A percentile compares a stretch with the other conserved stretches of the same genome.
These are phyloP conservation scores for Atkinsonella hypoxylon DNA, from an alignment of 2,329 filamentous ascomycete genomes.

Conservation along the genomic window DNA sequence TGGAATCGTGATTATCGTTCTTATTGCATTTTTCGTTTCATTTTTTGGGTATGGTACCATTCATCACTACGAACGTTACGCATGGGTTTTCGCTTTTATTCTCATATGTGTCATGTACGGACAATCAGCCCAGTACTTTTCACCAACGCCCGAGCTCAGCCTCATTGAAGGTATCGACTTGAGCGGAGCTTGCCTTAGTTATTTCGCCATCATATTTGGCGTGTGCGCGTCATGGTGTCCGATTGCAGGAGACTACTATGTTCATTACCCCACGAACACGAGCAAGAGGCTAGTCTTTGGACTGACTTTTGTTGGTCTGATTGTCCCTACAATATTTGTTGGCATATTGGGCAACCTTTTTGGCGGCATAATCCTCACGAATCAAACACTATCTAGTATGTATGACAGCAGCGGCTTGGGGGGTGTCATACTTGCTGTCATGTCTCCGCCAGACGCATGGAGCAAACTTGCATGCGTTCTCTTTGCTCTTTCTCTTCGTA, in stretches of 20 bases:
- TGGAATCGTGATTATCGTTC: conserved; percentile 12
- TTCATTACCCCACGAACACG: conserved; percentile 9
- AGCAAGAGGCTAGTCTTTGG: conserved; percentile 10
- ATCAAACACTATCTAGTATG: background rate
- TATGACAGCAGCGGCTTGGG: background rate
- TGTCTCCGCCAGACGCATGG: conserved; percentile 5
- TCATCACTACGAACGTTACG: conserved; percentile 12
- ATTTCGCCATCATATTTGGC: conserved; percentile 12
- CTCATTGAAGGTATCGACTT: conserved; percentile 2
- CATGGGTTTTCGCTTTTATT: conserved; percentile 11
- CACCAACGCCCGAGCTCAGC: conserved; percentile 1
- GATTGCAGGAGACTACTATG: conserved; percentile 10
- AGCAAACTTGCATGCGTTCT: conserved; percentile 4
- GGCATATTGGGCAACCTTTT: conserved; percentile 8
- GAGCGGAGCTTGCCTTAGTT: conserved; percentile 9
- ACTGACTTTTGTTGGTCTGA: conserved; percentile 9
- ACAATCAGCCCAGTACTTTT: conserved; percentile 10
- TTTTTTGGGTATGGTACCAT: conserved; percentile 13
- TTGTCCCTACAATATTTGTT: conserved; percentile 9
- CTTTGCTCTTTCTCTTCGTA: conserved; percentile 5
- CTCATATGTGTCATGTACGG: conserved; percentile 11
- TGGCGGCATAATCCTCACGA: conserved; percentile 2
- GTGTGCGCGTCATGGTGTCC: conserved; percentile 8
- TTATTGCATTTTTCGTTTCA: conserved; percentile 12
- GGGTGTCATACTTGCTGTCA: conserved; percentile 3